Evolutionary conservation across 1,284 basidiomycete genomes (phyloP).

Genomic region (Trametes versicolor): DNA sequence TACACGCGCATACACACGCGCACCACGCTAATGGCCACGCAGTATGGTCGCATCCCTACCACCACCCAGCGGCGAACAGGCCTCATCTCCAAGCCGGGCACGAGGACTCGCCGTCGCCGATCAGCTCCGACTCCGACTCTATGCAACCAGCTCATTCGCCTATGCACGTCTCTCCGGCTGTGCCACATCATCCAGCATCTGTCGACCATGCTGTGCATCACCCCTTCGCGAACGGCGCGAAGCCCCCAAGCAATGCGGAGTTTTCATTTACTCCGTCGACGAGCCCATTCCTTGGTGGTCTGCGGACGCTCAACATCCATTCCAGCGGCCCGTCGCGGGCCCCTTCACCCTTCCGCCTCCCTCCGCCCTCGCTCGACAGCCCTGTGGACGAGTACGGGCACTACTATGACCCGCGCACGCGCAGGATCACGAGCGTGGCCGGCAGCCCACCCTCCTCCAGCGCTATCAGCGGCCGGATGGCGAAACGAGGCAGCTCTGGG

Average conservation of each 20-base stretch:
- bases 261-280: constrained; percentile 68
- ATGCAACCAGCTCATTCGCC: constrained; percentile 46
- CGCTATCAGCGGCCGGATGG: constrained; percentile 40
- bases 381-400: constrained; percentile 48
- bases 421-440: constrained; percentile 43
- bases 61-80: constrained; percentile 44
- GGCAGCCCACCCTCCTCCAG: constrained; percentile 53
- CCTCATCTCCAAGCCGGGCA: constrained; percentile 51
- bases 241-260: constrained; percentile 36
- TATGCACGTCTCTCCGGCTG: constrained; percentile 31
- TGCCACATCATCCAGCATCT: constrained; percentile 25
- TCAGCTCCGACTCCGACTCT: constrained; percentile 74
- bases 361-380: constrained; percentile 55
- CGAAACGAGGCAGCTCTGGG: constrained; percentile 46
- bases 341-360: constrained; percentile 72
- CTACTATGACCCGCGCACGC: constrained; percentile 34
- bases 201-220: constrained; percentile 38
- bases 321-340: constrained; percentile 71
- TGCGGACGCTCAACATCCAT: constrained; percentile 80
- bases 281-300: constrained; percentile 85
- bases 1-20: constrained; percentile 33
- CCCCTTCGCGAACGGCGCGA: constrained; percentile 29
- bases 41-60: constrained; percentile 54
- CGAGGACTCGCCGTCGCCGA: constrained; percentile 73
- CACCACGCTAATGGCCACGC: constrained; percentile 40